phyloP scores from a whole-genome alignment of 257 asterid genomes.

The Capsicum baccatum region DNA sequence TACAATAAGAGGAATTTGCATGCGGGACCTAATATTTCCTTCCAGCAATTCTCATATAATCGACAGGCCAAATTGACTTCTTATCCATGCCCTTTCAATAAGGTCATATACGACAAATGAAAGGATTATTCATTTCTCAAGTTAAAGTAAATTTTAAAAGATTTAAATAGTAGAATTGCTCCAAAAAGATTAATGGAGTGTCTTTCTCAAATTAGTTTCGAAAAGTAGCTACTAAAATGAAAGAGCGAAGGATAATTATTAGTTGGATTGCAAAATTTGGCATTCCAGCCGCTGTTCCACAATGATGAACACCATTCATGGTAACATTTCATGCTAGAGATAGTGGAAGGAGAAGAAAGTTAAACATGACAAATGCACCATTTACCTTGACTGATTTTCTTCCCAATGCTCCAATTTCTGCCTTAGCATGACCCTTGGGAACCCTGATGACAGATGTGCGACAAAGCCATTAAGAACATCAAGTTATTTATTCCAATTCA shows the following conservation, averaged over 20 bases:
- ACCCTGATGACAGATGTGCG: conserved; percentile 52
- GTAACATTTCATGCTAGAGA: conserved; percentile 1
- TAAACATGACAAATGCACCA: conserved; percentile 28
- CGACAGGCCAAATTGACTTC: conserved; percentile 3
- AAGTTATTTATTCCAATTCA: conserved; percentile 1
- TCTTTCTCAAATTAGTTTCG: conserved; percentile 9
- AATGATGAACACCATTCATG: conserved; percentile 8
- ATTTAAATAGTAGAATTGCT: neutral
- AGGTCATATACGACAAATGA: conserved; percentile 23
- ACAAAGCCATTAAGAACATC: conserved; percentile 29
- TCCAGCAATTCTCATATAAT: conserved; percentile 1
- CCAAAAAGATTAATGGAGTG: conserved; percentile 10
- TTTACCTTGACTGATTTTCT: conserved; percentile 67
- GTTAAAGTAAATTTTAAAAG: conserved; percentile 14
- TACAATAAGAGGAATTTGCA: conserved; percentile 21
- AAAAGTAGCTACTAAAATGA: neutral
- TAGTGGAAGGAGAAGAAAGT: conserved; percentile 25
- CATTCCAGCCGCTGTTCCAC: conserved; percentile 2
- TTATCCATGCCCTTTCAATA: conserved; percentile 5
- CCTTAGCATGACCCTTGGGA: conserved; percentile 56
- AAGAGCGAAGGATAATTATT: neutral
- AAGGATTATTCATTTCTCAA: conserved; percentile 1
- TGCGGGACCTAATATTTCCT: neutral
- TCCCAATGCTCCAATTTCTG: conserved; percentile 46
- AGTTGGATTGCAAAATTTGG: conserved; percentile 10